phyloP scores from a whole-genome alignment of 2,329 filamentous ascomycete genomes.

The Grosmannia serpens region DNA sequence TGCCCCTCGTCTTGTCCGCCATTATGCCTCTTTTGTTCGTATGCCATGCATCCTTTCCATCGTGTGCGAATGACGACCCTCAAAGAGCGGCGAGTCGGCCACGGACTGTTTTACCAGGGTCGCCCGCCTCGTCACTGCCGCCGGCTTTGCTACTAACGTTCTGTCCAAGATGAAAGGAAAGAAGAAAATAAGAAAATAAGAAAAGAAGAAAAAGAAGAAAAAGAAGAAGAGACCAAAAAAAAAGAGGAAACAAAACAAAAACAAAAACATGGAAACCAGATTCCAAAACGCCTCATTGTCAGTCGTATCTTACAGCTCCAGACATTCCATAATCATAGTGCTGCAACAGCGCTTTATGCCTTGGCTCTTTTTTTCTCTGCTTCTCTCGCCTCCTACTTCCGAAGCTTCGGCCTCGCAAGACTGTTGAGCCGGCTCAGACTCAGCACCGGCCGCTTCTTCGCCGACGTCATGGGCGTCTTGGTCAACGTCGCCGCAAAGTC shows the following conservation, averaged over 20 bases:
- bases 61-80: too few relatives aligned
- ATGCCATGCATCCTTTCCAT: neutral
- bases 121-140: neutral
- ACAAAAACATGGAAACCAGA: neutral
- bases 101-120: neutral
- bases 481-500: neutral
- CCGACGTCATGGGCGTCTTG: conserved; percentile 32
- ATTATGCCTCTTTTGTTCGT: neutral
- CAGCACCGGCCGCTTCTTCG: conserved; percentile 40
- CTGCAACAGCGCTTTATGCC: neutral
- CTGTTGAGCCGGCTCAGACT: conserved; percentile 50
- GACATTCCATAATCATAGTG: neutral
- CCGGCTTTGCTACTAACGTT: neutral
- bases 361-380: neutral
- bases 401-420: conserved; percentile 48
- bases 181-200: neutral
- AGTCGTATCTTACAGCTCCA: neutral
- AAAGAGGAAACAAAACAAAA: too few relatives aligned
- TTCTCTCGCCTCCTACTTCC: conserved; percentile 19
- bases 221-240: too few relatives aligned
- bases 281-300: neutral
- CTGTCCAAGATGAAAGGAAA: neutral
- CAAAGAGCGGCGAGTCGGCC: too few relatives aligned
- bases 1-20: neutral
- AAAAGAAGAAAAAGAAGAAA: too few relatives aligned